phyloP scores from a whole-genome alignment of 2,329 filamentous ascomycete species.

The Penicillium sumatraense region DNA sequence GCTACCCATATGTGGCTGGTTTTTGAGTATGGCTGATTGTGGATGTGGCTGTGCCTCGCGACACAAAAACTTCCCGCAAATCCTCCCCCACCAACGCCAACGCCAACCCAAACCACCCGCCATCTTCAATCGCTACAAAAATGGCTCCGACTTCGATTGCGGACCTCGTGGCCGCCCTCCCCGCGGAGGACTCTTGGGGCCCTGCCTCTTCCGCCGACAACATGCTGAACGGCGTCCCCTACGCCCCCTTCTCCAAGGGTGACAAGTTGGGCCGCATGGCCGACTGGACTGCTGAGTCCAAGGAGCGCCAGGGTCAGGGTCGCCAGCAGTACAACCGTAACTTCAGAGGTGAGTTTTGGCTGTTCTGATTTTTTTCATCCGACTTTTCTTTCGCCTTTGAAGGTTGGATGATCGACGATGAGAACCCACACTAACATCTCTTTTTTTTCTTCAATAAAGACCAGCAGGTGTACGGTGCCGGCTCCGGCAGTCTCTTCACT shows the following conservation, averaged over 20 bases:
- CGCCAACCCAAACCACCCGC: slow-evolving; percentile 21
- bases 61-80: slow-evolving; percentile 35
- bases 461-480: slow-evolving; percentile 95
- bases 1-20: not conserved
- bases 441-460: slow-evolving; percentile 57
- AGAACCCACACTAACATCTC: slow-evolving; percentile 14
- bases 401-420: not conserved
- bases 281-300: slow-evolving; percentile 93
- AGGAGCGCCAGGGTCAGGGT: slow-evolving; percentile 72
- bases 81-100: no score
- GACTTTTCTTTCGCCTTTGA: slow-evolving; percentile 3
- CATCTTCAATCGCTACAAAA: slow-evolving; percentile 20
- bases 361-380: not conserved
- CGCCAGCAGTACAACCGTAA: slow-evolving; percentile 90
- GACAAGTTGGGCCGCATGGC: slow-evolving; percentile 99
- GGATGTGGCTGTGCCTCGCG: slow-evolving; percentile 27
- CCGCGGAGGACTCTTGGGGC: slow-evolving; percentile 83
- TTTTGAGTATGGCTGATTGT: no score
- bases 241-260: slow-evolving; percentile 97
- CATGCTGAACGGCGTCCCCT: slow-evolving; percentile 91
- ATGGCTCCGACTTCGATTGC: slow-evolving; percentile 63
- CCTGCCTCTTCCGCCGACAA: slow-evolving; percentile 81
- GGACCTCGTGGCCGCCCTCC: slow-evolving; percentile 72
- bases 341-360: slow-evolving; percentile 72
- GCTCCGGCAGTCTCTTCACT: slow-evolving; percentile 83